These are phyloP conservation scores for Aspergillus carbonarius DNA, from an alignment of 2,329 filamentous ascomycete species.

Conservation along the genomic window DNA sequence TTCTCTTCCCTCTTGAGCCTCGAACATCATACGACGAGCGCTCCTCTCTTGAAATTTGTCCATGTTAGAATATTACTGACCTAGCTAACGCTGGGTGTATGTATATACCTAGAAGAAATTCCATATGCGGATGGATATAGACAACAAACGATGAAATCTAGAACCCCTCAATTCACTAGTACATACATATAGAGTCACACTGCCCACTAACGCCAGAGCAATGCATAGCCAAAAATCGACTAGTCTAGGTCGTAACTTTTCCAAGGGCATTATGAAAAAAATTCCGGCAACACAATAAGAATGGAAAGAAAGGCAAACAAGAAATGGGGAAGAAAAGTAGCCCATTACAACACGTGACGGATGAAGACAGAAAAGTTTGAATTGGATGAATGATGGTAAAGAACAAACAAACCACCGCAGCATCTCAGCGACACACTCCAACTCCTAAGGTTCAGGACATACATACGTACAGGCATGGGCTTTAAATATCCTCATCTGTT, in stretches of 20 bases:
- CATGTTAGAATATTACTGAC: background rate
- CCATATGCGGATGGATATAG: background rate
- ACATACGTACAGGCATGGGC: background rate
- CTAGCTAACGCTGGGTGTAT: background rate
- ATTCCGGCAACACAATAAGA: background rate
- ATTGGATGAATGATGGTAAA: background rate
- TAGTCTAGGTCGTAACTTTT: constrained; percentile 10
- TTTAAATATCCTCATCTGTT: constrained; percentile 19
- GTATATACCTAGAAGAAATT: background rate
- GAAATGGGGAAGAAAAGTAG: background rate
- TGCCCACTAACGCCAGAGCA: constrained; percentile 24
- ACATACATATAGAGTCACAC: background rate
- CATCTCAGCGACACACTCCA: background rate
- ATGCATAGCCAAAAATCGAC: constrained; percentile 26
- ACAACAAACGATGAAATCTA: background rate
- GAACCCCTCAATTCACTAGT: background rate
- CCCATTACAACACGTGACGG: background rate
- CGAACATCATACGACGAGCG: background rate
- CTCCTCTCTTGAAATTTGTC: background rate
- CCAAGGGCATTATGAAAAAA: background rate
- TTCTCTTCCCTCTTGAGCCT: background rate
- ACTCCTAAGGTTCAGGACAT: background rate
- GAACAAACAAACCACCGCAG: background rate
- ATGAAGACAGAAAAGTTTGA: background rate
- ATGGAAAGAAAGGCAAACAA: background rate